Percentiles rank a stretch among this genome's conserved stretches.
Conservation (phyloP, 108 stramenopile genomes). For the Pseudonitzschia multiseries region DNA sequence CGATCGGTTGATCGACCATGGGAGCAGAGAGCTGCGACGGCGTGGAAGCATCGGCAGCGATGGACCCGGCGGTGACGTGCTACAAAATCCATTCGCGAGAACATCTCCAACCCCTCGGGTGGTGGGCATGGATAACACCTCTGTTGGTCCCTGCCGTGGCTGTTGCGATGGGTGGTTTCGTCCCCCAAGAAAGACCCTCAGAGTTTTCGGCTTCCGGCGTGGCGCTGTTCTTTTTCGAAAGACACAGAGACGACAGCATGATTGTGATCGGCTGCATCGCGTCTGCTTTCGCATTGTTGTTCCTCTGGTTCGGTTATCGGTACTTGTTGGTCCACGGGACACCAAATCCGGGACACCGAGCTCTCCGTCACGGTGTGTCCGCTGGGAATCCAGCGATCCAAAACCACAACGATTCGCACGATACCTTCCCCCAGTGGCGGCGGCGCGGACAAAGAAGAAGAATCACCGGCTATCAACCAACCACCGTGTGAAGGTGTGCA, state of each 20-base stretch:
- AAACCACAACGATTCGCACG: background rate
- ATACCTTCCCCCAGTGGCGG: no score
- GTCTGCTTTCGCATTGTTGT: background rate
- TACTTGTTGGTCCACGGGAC: background rate
- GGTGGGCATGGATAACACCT: background rate
- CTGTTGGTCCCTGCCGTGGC: background rate
- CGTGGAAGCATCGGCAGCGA: background rate
- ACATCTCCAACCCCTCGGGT: background rate
- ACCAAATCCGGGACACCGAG: constrained; percentile 9
- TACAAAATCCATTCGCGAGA: constrained; percentile 9
- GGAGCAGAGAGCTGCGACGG: background rate
- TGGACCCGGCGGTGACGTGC: background rate
- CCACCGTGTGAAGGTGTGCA: background rate
- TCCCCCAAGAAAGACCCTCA: background rate
- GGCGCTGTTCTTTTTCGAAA: background rate
- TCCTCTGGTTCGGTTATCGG: background rate
- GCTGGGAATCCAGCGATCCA: constrained; percentile 31
- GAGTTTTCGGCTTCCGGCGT: background rate
- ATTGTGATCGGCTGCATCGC: background rate
- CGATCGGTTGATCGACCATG: no score
- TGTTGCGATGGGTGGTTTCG: background rate
- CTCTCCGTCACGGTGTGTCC: constrained; percentile 20
- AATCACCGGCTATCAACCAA: no score
- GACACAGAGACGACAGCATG: background rate
- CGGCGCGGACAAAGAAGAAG: no score